These are phyloP conservation scores for Strobilomyces confusus DNA, from an alignment of 768 basidiomycete genomes.

Conservation along the genomic window DNA sequence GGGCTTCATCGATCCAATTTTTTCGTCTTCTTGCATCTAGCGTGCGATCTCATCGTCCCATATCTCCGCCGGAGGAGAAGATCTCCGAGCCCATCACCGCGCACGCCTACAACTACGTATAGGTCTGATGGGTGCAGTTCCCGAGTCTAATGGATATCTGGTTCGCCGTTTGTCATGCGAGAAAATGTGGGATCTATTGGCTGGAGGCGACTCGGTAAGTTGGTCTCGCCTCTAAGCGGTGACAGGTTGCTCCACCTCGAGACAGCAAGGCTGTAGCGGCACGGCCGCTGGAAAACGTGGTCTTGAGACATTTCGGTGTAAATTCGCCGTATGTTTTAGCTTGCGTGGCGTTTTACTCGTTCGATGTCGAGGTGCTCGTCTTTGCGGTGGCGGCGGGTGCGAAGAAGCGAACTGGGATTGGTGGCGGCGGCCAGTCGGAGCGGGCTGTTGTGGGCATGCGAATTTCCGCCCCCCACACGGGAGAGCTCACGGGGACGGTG, in stretches of 20 bases:
- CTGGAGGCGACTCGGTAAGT: neutral
- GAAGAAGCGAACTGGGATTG: slow-evolving; percentile 11
- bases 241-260: neutral
- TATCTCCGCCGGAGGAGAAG: slow-evolving; percentile 18
- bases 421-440: slow-evolving; percentile 11
- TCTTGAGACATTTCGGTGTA: slow-evolving; percentile 6
- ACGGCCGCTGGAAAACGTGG: neutral
- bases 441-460: neutral
- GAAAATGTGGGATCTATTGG: neutral
- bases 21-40: neutral
- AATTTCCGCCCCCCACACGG: slow-evolving; percentile 2
- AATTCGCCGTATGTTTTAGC: slow-evolving; percentile 8
- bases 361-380: slow-evolving; percentile 1
- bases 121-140: neutral
- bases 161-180: too few relatives aligned
- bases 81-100: slow-evolving; percentile 10
- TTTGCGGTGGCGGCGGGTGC: slow-evolving; percentile 26
- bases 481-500: neutral
- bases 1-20: neutral
- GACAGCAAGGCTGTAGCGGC: neutral
- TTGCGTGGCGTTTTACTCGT: slow-evolving; percentile 1
- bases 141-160: neutral
- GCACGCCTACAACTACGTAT: neutral
- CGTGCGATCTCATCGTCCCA: neutral
- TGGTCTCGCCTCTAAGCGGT: neutral